A percentile compares a stretch with the other conserved stretches of the same genome.
Conservation (phyloP, 176 grass and related monocot species). For the Musa itinerans region DNA sequence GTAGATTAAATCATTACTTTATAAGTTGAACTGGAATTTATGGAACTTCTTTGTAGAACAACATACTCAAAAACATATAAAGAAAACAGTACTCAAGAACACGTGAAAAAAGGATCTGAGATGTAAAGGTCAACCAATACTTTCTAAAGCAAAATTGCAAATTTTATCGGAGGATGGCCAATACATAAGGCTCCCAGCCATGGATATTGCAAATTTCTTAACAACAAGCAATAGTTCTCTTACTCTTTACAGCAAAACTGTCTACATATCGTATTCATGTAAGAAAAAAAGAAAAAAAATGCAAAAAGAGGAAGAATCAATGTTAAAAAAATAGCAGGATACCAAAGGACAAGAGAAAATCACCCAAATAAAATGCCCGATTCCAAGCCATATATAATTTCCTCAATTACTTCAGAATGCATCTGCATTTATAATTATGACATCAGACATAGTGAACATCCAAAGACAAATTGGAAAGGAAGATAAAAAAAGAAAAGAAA, state of each 20-base stretch:
- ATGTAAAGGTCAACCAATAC: no score
- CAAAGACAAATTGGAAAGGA: constrained; percentile 16
- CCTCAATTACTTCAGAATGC: constrained; percentile 83
- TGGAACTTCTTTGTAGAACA: no score
- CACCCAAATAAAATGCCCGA: constrained; percentile 98
- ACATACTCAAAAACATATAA: no score
- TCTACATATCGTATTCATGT: no score
- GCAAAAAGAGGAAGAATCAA: no score
- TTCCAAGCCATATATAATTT: constrained; percentile 87
- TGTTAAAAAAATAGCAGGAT: constrained; percentile 2
- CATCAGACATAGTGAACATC: constrained; percentile 12
- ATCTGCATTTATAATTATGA: constrained; percentile 33
- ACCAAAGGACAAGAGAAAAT: constrained; percentile 5
- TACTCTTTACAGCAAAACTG: not conserved
- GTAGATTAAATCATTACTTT: no score
- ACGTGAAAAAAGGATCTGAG: no score
- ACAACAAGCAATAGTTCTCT: not conserved
- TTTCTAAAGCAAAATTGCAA: no score
- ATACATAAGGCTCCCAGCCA: not conserved
- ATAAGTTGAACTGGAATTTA: no score
- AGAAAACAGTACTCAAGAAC: no score
- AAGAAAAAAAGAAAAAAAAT: not conserved
- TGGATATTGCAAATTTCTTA: not conserved
- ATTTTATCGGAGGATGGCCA: no score
- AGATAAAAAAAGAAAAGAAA: not conserved